A percentile compares a stretch with the other conserved stretches of the same genome.
These are phyloP conservation scores for Phytophthora capsici DNA, from an alignment of 352 stramenopile genomes.

Conservation along the genomic window DNA sequence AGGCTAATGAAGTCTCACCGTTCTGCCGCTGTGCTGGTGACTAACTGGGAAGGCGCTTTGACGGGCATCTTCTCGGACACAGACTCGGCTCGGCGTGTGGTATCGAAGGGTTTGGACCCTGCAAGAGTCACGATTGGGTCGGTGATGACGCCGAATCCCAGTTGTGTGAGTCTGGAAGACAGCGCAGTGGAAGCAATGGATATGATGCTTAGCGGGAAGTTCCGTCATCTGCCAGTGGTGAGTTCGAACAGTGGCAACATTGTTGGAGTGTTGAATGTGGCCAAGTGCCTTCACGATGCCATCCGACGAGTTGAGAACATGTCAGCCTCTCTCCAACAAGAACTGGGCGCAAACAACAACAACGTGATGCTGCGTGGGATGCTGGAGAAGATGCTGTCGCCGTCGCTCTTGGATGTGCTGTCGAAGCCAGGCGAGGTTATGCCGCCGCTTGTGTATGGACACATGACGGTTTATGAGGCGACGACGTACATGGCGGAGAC, in stretches of 20 bases:
- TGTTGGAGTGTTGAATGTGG: conserved; percentile 97
- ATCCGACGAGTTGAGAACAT: conserved; percentile 96
- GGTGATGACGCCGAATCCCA: conserved; percentile 89
- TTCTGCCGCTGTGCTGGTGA: conserved; percentile 92
- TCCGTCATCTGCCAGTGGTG: conserved; percentile 97
- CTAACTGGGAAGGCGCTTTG: conserved; percentile 85
- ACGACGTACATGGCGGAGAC: conserved; percentile 80
- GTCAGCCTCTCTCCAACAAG: conserved; percentile 80
- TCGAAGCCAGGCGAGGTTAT: conserved; percentile 65
- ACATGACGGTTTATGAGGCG: conserved; percentile 76
- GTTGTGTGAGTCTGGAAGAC: conserved; percentile 84
- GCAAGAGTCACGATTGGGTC: conserved; percentile 67
- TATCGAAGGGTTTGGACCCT: conserved; percentile 78
- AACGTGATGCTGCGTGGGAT: conserved; percentile 76
- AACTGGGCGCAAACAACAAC: conserved; percentile 63
- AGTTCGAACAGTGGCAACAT: conserved; percentile 83
- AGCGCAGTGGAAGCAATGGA: conserved; percentile 84
- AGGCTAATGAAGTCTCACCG: conserved; percentile 93
- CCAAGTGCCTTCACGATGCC: conserved; percentile 98
- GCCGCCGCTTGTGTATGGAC: conserved; percentile 73
- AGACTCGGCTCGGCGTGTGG: conserved; percentile 80
- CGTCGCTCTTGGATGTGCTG: conserved; percentile 80
- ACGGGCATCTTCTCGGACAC: conserved; percentile 96
- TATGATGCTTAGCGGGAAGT: conserved; percentile 90
- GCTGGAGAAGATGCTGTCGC: conserved; percentile 90